Evolutionary conservation across 352 stramenopile genomes (phyloP), one percentile per base, ranked within the genome.

Genomic region (Pythium biforme): DNA sequence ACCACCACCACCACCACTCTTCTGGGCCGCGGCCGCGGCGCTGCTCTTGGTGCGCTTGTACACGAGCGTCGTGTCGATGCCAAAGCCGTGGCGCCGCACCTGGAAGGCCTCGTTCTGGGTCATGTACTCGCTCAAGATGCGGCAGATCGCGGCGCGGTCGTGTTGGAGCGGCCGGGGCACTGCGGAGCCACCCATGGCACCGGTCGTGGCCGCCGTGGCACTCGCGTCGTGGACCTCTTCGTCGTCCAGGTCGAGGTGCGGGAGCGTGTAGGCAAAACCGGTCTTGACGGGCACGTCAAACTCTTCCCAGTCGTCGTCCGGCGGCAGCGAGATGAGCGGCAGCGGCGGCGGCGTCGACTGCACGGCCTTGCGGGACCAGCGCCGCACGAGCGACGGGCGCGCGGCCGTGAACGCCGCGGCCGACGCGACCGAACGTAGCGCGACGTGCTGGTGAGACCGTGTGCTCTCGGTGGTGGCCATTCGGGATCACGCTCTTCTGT

Each of bases 61-160:
- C 26, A 87, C 65, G 1, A 90, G 69, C 17, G 71, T 70, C 9
- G 69, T 75, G 56, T 89, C 76, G 47, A 83, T 72, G 34, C 81
- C 78, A 48, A 90, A 88, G 10, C 73, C 67, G 47, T 86, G 76
- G n/a, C 77, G 81, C 15, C 67, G 69, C 10, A 76, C 75, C 50
- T 90, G 81, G 59, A 82, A 83, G 12, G 56, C 66, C 49, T 90
- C 81, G 49, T 90, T 90, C 39, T 86, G 81, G 5, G 64, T 69
- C 81, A 89, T 90, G 70, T 89, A 90, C 55, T 86, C 79, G 59
- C 77, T 78, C 10, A 90, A 59, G 29, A 81, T 41, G 17, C 69
- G 74, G 39, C 79, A 79, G 11, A 74, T 70, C 14, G 66, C 69
- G 15, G 62, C 34, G n/a, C 70, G 73, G 27, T 75, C 63, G 43